Base-by-base conservation (phyloP, 305 asterid species). In the Ruellia speciosa region DNA sequence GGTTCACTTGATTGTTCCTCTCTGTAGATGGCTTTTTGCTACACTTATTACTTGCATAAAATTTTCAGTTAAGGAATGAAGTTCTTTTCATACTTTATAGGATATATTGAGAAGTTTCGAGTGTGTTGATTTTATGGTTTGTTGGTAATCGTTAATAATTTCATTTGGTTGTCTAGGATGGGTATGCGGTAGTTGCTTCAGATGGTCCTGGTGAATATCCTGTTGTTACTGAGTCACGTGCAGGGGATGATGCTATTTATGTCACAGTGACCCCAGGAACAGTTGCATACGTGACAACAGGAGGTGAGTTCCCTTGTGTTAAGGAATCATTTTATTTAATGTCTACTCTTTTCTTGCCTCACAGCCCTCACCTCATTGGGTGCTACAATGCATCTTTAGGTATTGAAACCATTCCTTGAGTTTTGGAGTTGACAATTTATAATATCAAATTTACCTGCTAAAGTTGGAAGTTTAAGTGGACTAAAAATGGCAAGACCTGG, bases 151-250 rank as follows among this genome's bases (percentile, higher is more conserved):
- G n/a, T 49, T 52, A 47, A 33, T 41, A n/a, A 14, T 59, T 39
- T 54, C 65, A n/a, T 54, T 54, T 51, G 67, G 37, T 59, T 58
- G 64, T 61, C 19, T 79, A 92, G 98, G 96, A 92, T 74, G 98
- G 98, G 43, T 92, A 88, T 80, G 96, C 95, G 0, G 90, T 92
- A 33, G 77, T 88, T 67, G 86, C 96, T 49, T 81, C 88, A 14
- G 94, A 88, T 72, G 95, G 98, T 54, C 87, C 87, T 7, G 98
- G 98, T 31, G 93, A 77, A 60, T 92, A 85, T 77, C 81, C 90
- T 37, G 88, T 92, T 40, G 82, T 88, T 63, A 74, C 87, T 0
- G 96, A 88, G 83, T 85, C 84, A 49, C 85, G 98, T 78, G 96
- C 98, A 0, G 98, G 96, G 62, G 79, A 88, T 72, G 96, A 92